Base-by-base conservation (phyloP, 2,329 filamentous ascomycete genomes). In the Botrytis hyacinthi region DNA sequence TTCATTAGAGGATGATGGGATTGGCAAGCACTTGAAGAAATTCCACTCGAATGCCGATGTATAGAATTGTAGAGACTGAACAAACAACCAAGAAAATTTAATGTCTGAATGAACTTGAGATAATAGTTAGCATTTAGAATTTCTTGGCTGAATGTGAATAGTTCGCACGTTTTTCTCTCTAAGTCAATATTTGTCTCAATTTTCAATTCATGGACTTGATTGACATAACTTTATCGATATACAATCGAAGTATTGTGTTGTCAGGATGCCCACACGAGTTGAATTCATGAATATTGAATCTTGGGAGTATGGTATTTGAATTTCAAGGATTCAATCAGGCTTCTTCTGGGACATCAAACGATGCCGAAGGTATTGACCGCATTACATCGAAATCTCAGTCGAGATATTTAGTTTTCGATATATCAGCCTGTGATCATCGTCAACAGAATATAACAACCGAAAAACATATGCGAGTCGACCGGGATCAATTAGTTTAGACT, bases 111-210 rank as follows among this genome's bases (percentile, higher is more conserved):
- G 8, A 29, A 63, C 8, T 29, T 63, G 26, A 63, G 14, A 42
- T 18, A 9, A 12, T 40, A 63, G 2, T 16, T 26, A 2, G 7
- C 5, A 1, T 42, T 37, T 18, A 32, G 10, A 42, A 16, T 22
- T n/a, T 18, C 16, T 20, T 8, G 3, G 18, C n/a, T 22, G 18
- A 8, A 63, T 7, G n/a, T 32, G 35, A 63, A 63, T 1, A n/a
- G 2, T 22, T 4, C n/a, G 16, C 16, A 44, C 18, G 3, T 0
- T 29, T 1, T 42, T 12, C 22, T 29, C 16, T 42, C 7, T 1
- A 2, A 42, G 1, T 6, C 1, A 20, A 9, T 42, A 12, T 42
- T 20, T 10, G 3, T 40, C 10, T 29, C 4, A 3, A 42, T 14
- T 42, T 42, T 42, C 22, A 62, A 20, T 18, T 14, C 16, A 63